These are phyloP conservation scores for Cucumis melo DNA, from an alignment of 306 rosid genomes.

Conservation along the genomic window DNA sequence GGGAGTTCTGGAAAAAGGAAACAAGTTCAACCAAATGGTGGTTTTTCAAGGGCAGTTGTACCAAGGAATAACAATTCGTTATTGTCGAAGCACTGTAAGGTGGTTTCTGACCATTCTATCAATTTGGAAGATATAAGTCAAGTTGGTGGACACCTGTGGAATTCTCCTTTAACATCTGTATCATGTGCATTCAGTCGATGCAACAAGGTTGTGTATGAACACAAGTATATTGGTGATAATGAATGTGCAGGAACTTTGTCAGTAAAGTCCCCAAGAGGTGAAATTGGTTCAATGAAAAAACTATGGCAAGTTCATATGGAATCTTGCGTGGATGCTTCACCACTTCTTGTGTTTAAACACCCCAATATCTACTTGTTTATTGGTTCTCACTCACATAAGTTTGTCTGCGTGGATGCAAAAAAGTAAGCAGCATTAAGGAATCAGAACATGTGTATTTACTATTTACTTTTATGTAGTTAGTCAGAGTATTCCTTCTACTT, in stretches of 20 bases:
- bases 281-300: conserved; percentile 30
- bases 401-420: conserved; percentile 62
- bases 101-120: conserved; percentile 12
- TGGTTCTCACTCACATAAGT: conserved; percentile 84
- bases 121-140: conserved; percentile 12
- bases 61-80: conserved; percentile 15
- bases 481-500: not conserved
- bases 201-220: conserved; percentile 52
- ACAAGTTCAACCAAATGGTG: conserved; percentile 5
- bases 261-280: conserved; percentile 25
- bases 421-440: conserved; percentile 29
- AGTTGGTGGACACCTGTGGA: conserved; percentile 27
- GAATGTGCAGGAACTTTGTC: conserved; percentile 22
- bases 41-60: conserved; percentile 3
- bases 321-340: conserved; percentile 94
- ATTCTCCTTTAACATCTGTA: conserved; percentile 17
- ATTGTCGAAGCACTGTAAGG: conserved; percentile 40
- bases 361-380: conserved; percentile 47
- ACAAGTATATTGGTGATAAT: conserved; percentile 11
- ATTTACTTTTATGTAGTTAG: not conserved
- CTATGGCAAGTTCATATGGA: conserved; percentile 71
- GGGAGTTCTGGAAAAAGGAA: conserved; percentile 2
- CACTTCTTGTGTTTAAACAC: conserved; percentile 51
- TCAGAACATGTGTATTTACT: not conserved
- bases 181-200: conserved; percentile 68